A percentile compares a stretch with the other conserved stretches of the same genome.
phyloP scores from a whole-genome alignment of 108 stramenopile genomes.

The Nitzschia sp. region DNA sequence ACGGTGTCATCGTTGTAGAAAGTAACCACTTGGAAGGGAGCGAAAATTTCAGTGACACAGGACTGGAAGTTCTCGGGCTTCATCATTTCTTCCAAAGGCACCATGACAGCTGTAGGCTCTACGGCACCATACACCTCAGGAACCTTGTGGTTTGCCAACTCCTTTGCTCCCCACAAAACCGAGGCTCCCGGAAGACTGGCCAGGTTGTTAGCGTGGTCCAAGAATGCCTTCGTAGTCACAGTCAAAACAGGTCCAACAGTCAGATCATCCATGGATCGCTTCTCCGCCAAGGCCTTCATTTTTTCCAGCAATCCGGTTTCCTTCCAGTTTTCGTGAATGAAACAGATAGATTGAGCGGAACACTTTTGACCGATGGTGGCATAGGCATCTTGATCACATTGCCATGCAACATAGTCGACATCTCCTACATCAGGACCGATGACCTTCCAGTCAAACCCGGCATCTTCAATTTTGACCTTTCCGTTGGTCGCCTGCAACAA shows the following conservation, averaged over 20 bases:
- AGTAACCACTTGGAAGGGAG: slow-evolving; percentile 95
- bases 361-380: slow-evolving; percentile 97
- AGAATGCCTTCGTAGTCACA: slow-evolving; percentile 80
- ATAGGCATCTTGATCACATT: slow-evolving; percentile 98
- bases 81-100: slow-evolving; percentile 91
- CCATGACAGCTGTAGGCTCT: slow-evolving; percentile 95
- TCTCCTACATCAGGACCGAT: slow-evolving; percentile 90
- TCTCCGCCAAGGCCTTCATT: slow-evolving; percentile 72
- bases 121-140: slow-evolving; percentile 92
- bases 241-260: slow-evolving; percentile 94
- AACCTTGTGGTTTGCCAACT: slow-evolving; percentile 80
- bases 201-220: slow-evolving; percentile 77
- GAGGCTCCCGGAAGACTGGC: slow-evolving; percentile 82
- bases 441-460: slow-evolving; percentile 99
- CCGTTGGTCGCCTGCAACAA: slow-evolving; percentile 81
- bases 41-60: slow-evolving; percentile 92
- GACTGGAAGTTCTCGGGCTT: slow-evolving; percentile 76
- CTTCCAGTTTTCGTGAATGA: slow-evolving; percentile 93
- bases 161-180: slow-evolving; percentile 91
- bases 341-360: slow-evolving; percentile 94
- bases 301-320: slow-evolving; percentile 79
- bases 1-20: slow-evolving; percentile 82
- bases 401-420: slow-evolving; percentile 95
- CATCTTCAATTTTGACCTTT: slow-evolving; percentile 96
- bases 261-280: slow-evolving; percentile 80